These are phyloP conservation scores for Debaryomyces castellii DNA, from an alignment of 805 yeast species.

Conservation along the genomic window DNA sequence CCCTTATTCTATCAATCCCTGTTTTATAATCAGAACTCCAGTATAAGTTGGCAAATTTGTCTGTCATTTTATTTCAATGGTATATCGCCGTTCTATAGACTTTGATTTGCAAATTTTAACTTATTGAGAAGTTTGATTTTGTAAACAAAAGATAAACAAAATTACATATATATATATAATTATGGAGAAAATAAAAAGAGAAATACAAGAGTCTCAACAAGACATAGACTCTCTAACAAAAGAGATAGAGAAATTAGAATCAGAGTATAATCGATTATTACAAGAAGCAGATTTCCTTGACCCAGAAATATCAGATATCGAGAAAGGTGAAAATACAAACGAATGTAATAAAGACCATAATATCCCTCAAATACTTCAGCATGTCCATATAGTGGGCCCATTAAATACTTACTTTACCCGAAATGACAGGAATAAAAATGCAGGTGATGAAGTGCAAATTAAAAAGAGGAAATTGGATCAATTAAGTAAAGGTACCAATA, in stretches of 20 bases:
- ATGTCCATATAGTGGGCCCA: slow-evolving; percentile 29
- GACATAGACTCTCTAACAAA: slow-evolving; percentile 18
- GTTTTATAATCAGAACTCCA: slow-evolving; percentile 43
- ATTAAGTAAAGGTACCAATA: slow-evolving; percentile 2
- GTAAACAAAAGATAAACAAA: slow-evolving; percentile 4
- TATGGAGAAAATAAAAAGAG: slow-evolving; percentile 4
- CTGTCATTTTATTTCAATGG: slow-evolving; percentile 2
- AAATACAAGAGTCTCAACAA: slow-evolving; percentile 14
- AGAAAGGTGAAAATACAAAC: neutral
- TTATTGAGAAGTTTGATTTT: neutral
- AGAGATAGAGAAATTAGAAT: slow-evolving; percentile 16
- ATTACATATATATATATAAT: neutral
- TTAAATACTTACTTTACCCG: slow-evolving; percentile 21
- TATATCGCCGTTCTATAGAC: neutral
- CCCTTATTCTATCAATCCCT: slow-evolving; percentile 31
- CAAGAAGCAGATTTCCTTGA: slow-evolving; percentile 11
- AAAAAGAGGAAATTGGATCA: slow-evolving; percentile 5
- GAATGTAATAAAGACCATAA: slow-evolving; percentile 1
- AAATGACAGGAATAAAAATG: neutral
- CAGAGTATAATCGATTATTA: slow-evolving; percentile 8
- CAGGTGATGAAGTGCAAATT: neutral
- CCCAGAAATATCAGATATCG: neutral
- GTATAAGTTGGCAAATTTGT: slow-evolving; percentile 32
- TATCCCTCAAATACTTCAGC: slow-evolving; percentile 20
- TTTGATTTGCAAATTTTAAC: neutral